phyloP scores from a whole-genome alignment of 441 rosid species.

The Arabidopsis hybrid region DNA sequence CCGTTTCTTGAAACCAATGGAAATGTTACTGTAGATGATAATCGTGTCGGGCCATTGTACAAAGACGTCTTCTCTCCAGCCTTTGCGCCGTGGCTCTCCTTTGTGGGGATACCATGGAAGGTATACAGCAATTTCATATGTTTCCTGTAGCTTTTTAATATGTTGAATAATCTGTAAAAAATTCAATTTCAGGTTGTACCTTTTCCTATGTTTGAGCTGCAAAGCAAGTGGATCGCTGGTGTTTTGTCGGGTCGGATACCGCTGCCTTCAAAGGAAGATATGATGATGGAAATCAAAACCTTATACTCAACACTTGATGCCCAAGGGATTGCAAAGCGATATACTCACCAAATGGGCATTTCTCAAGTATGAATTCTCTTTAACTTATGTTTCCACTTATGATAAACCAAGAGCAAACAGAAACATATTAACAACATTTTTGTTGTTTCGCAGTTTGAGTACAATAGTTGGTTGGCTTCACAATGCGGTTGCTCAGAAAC shows the following conservation, averaged over 20 bases:
- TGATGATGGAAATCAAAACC: constrained; percentile 59
- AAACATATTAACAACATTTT: neutral
- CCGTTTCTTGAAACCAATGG: constrained; percentile 82
- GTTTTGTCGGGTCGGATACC: constrained; percentile 66
- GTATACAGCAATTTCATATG: constrained; percentile 41
- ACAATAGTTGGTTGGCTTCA: constrained; percentile 65
- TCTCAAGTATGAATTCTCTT: constrained; percentile 50
- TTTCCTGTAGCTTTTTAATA: neutral
- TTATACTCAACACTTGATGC: constrained; percentile 63
- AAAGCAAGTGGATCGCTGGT: constrained; percentile 89
- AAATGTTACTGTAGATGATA: constrained; percentile 70
- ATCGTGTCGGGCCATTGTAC: constrained; percentile 76
- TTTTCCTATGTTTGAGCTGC: constrained; percentile 66
- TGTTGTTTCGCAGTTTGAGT: constrained; percentile 54
- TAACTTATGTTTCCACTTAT: neutral
- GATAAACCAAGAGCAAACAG: neutral
- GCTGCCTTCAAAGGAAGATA: constrained; percentile 66
- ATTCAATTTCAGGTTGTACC: constrained; percentile 53
- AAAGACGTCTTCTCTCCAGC: constrained; percentile 81
- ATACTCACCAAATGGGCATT: constrained; percentile 55
- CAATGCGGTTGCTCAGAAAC: constrained; percentile 52
- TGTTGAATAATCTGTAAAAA: neutral
- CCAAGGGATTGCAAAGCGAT: constrained; percentile 57
- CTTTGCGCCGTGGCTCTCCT: constrained; percentile 78
- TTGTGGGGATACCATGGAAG: constrained; percentile 83